These are phyloP conservation scores for Dimargaris verticillata DNA, from an alignment of 192 early-diverging fungal genomes.

Conservation along the genomic window DNA sequence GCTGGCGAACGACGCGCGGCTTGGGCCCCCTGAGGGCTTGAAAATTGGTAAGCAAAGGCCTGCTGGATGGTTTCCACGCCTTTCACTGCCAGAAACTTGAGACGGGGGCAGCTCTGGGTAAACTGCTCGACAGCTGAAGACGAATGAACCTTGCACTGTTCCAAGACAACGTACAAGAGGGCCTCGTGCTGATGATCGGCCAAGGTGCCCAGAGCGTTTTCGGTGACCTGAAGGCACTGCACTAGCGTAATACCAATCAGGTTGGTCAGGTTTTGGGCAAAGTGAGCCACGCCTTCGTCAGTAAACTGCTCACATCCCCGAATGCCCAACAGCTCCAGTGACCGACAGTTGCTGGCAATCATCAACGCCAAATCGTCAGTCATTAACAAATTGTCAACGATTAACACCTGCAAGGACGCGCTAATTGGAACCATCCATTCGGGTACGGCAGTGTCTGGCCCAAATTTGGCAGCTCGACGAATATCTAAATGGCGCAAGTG, in stretches of 20 bases:
- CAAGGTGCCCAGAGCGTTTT: neutral
- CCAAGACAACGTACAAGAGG: neutral
- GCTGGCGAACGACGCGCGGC: neutral
- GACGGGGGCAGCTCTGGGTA: no score
- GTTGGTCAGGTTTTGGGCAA: neutral
- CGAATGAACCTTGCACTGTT: neutral
- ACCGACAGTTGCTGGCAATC: neutral
- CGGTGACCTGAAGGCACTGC: neutral
- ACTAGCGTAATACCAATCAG: neutral
- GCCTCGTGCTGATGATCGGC: neutral
- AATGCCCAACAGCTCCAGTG: neutral
- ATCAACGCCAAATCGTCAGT: neutral
- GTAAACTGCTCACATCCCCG: neutral
- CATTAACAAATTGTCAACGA: neutral
- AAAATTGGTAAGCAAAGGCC: neutral
- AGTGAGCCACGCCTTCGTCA: constrained; percentile 3
- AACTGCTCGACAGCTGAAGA: neutral
- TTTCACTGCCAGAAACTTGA: neutral
- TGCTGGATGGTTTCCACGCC: neutral
- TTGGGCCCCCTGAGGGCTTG: no score
- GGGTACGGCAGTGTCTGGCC: neutral
- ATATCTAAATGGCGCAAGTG: neutral
- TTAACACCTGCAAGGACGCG: neutral
- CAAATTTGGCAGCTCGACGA: neutral
- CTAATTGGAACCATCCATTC: constrained; percentile 5